These are phyloP conservation scores for Penicillium antarcticum DNA, from an alignment of 495 filamentous ascomycete species.

Conservation along the genomic window DNA sequence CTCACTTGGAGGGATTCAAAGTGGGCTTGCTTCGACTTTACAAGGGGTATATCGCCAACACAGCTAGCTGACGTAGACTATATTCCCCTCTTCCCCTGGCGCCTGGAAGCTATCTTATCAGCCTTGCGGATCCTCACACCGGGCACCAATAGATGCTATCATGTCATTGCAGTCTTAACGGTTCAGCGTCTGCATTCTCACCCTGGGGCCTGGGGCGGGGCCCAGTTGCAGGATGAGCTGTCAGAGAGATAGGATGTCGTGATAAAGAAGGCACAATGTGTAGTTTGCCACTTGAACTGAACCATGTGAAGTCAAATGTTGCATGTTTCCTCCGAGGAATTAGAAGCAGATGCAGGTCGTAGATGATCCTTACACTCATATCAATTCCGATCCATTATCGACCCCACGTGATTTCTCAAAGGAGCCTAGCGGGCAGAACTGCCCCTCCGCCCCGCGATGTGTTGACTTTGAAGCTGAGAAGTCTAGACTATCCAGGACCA, in stretches of 20 bases:
- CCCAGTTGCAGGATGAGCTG: background rate
- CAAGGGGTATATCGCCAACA: background rate
- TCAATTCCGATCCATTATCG: no score
- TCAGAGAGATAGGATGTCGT: constrained; percentile 1
- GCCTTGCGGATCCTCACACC: background rate
- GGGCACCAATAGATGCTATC: background rate
- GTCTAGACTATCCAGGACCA: background rate
- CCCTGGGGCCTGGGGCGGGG: background rate
- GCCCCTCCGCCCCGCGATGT: constrained; percentile 8
- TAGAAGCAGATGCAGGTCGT: no score
- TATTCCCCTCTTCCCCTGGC: background rate
- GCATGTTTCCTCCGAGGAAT: no score
- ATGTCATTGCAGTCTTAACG: background rate
- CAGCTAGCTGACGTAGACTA: background rate
- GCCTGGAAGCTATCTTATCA: background rate
- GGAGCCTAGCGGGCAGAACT: constrained; percentile 1
- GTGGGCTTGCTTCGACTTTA: background rate
- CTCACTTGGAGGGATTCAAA: background rate
- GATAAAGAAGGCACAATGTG: background rate
- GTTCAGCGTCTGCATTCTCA: background rate
- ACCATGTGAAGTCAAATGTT: no score
- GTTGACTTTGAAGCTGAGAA: background rate
- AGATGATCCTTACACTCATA: no score
- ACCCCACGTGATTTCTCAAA: constrained; percentile 4
- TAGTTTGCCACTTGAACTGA: background rate